A percentile compares a stretch with the other conserved stretches of the same genome.
Evolutionary conservation across 2,329 filamentous ascomycete species (phyloP).

Genomic region (Bipolaris gigantea): DNA sequence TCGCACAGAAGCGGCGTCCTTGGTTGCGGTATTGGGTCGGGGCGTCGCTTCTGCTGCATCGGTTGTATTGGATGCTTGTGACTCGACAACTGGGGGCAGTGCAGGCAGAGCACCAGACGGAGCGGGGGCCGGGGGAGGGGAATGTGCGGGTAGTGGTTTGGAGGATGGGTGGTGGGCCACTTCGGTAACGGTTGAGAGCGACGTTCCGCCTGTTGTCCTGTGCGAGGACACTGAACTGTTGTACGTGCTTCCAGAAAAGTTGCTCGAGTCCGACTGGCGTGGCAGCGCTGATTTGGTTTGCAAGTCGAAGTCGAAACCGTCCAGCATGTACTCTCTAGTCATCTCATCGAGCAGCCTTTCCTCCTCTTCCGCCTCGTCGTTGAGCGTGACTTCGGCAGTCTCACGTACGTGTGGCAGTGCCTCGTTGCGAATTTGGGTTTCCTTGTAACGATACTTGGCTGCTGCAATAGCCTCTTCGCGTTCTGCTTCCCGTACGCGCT

Average conservation of each 20-base stretch:
- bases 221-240: conserved; percentile 77
- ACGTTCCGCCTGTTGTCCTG: conserved; percentile 67
- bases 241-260: conserved; percentile 75
- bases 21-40: conserved; percentile 27
- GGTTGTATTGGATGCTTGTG: conserved; percentile 26
- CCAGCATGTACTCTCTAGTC: conserved; percentile 78
- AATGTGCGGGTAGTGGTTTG: conserved; percentile 37
- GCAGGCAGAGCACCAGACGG: conserved; percentile 37
- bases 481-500: conserved; percentile 73
- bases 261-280: conserved; percentile 80
- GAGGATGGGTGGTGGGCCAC: conserved; percentile 49
- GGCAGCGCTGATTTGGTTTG: conserved; percentile 69
- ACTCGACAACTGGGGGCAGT: conserved; percentile 36
- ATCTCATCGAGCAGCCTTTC: conserved; percentile 75
- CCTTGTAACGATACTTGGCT: conserved; percentile 62
- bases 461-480: conserved; percentile 66
- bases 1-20: conserved; percentile 58
- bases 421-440: conserved; percentile 52
- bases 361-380: conserved; percentile 52
- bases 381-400: conserved; percentile 40
- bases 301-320: conserved; percentile 76
- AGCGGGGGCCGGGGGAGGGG: conserved; percentile 33
- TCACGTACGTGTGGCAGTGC: conserved; percentile 43
- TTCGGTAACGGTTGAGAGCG: conserved; percentile 74
- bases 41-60: conserved; percentile 35